phyloP scores from a whole-genome alignment of 345 rosid species.

The Triadica sebifera region DNA sequence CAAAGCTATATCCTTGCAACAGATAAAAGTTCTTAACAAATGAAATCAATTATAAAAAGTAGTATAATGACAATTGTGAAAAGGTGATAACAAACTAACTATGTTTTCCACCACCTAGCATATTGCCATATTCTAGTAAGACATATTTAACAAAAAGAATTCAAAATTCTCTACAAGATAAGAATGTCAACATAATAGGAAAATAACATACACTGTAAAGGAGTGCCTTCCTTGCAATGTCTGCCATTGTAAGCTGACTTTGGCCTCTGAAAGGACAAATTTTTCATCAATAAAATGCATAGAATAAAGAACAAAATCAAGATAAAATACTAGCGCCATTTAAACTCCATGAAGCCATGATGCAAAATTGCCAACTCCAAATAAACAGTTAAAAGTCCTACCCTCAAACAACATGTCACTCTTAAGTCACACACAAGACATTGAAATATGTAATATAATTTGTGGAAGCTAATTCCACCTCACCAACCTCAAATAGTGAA shows the following conservation, averaged over 20 bases:
- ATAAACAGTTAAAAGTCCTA: neutral
- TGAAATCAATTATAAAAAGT: too few species aligned
- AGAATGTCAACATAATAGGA: constrained; percentile 6
- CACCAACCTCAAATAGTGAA: neutral
- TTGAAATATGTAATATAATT: neutral
- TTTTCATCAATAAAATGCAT: constrained; percentile 14
- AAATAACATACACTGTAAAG: constrained; percentile 75
- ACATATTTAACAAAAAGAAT: neutral
- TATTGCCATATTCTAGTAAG: neutral
- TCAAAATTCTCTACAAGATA: neutral
- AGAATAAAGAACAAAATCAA: neutral
- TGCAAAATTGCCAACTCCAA: neutral
- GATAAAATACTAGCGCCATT: neutral
- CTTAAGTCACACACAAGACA: neutral
- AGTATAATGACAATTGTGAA: too few species aligned
- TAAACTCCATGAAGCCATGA: too few species aligned
- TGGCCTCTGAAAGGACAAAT: constrained; percentile 50
- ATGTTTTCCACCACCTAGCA: neutral
- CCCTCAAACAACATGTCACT: neutral
- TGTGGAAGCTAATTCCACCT: neutral
- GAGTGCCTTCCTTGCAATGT: constrained; percentile 98
- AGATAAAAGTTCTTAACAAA: too few species aligned
- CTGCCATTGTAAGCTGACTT: constrained; percentile 76
- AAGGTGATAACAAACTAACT: too few species aligned
- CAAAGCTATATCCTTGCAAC: neutral